These are phyloP conservation scores for Trametes gibbosa DNA, from an alignment of 768 basidiomycete species.

Conservation along the genomic window DNA sequence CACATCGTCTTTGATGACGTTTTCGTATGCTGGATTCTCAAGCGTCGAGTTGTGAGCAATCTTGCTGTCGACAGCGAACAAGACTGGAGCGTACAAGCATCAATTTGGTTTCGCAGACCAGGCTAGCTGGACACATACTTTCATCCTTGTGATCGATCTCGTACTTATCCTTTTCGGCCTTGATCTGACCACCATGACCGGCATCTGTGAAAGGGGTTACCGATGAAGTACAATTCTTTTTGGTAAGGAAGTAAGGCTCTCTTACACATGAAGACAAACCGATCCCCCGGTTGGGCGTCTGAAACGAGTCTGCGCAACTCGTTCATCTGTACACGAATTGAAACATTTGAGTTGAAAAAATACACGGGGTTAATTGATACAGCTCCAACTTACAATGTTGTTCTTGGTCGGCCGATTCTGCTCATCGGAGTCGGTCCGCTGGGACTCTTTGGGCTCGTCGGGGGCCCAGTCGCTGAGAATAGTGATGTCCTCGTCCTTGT, in stretches of 20 bases:
- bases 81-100: too few species aligned
- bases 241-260: background rate
- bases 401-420: background rate
- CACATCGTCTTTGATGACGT: too few species aligned
- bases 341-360: background rate
- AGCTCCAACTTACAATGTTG: constrained; percentile 47
- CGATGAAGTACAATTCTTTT: background rate
- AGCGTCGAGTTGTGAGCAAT: too few species aligned
- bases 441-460: too few species aligned
- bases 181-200: constrained; percentile 47
- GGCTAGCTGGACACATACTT: constrained; percentile 35
- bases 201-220: constrained; percentile 34
- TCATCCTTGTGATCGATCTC: constrained; percentile 56
- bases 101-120: constrained; percentile 13
- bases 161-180: constrained; percentile 35
- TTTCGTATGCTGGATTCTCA: too few species aligned
- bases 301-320: constrained; percentile 44
- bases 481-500: background rate
- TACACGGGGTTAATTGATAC: background rate
- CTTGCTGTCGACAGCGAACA: too few species aligned
- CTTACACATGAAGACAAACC: constrained; percentile 58
- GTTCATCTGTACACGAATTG: constrained; percentile 33
- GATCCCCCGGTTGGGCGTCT: constrained; percentile 45
- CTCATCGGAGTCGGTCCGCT: background rate
- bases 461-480: background rate